Base-by-base conservation (phyloP, 73 alveolate genomes). In the Durusdinium trenchii region DNA sequence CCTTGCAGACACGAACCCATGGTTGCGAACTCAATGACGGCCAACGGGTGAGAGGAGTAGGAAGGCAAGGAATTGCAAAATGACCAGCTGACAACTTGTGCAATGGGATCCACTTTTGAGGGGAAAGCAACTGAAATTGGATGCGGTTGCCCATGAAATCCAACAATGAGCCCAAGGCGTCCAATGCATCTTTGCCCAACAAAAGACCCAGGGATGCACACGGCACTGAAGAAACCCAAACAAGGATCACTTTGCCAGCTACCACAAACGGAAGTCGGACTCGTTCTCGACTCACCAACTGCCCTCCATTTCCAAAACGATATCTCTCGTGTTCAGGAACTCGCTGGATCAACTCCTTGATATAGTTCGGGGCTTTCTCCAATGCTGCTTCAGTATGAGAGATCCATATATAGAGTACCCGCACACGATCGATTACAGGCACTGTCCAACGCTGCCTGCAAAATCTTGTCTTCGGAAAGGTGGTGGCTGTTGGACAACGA, bases 381-480 rank as follows among this genome's bases (percentile, higher is more conserved):
- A 69, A 32, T 3, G 47, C 51, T 10, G 32, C 50, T 26, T 4
- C 7, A 50, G 83, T 69, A 18, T 69, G 12, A 4, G 5, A 46
- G 5, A 69, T 69, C 83, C 83, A 69, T n/a, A n/a, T n/a, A n/a
- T 35, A 3, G 16, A 35, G 5, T 7, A 28, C 83, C 83, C 7
- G 83, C 83, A 36, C 83, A 69, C 2, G 83, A 69, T 5, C 83
- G 50, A 26, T 69, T 69, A 50, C 83, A 69, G 23, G 83, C 83
- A 69, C 83, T 69, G 23, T 69, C 83, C 83, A 69, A 5, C 5
- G 83, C 83, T 36, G 83, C 83, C 3, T 26, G 50, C 6, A 36
- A 36, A 46, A 69, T 3, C 23, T 69, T 69, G 30, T 69, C 83
- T 50, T 28, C 83, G 38, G 51, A 36, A 46, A 69, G 83, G 23